These are phyloP conservation scores for Mortierella sp. DNA, from an alignment of 371 early-diverging fungal genomes.

Conservation along the genomic window DNA sequence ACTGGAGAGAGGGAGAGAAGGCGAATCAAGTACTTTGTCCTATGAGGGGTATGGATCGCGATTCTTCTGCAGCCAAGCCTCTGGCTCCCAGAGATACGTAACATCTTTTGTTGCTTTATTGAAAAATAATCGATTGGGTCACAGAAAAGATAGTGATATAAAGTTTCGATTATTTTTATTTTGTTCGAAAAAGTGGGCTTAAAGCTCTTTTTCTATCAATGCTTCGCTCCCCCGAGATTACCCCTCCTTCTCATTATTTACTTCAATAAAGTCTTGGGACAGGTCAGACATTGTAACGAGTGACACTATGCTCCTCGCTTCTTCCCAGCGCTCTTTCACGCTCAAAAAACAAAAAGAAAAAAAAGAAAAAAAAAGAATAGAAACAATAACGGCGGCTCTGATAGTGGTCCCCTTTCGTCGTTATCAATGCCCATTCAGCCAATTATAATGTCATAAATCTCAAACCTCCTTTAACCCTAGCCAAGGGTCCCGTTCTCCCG, in stretches of 20 bases:
- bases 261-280: neutral
- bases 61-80: no score
- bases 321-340: constrained; percentile 11
- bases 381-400: neutral
- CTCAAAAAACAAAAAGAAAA: neutral
- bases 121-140: neutral
- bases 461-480: neutral
- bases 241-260: constrained; percentile 2
- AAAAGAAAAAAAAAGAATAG: neutral
- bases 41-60: no score
- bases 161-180: constrained; percentile 4
- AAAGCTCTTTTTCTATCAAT: constrained; percentile 38
- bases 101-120: neutral
- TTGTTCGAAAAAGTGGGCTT: neutral
- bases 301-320: neutral
- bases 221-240: constrained; percentile 27
- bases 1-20: no score
- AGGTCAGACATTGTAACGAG: neutral
- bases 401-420: constrained; percentile 1
- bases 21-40: no score
- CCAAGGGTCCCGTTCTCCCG: constrained; percentile 10
- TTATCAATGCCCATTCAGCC: neutral
- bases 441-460: neutral
- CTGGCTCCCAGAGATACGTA: no score
- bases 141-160: constrained; percentile 1